Conservation (phyloP, 139 green algal genomes). For the Bryopsis sp. region DNA sequence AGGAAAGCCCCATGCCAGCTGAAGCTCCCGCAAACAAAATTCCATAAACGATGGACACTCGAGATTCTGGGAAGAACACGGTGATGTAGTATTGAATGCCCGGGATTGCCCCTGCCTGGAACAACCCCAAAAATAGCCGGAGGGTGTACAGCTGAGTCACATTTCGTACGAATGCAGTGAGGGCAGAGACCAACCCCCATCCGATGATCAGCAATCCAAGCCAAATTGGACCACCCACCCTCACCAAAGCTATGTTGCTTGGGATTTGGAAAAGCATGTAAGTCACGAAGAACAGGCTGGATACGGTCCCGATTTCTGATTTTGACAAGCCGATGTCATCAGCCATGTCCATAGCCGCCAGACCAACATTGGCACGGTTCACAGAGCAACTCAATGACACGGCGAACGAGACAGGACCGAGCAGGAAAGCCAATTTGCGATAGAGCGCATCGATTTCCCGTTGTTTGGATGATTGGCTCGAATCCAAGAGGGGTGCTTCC, state of each 20-base stretch:
- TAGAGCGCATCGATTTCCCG: no score
- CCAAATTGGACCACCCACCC: conserved; percentile 40
- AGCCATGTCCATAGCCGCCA: no score
- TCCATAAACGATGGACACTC: conserved; percentile 14
- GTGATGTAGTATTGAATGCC: conserved; percentile 29
- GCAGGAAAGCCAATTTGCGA: no score
- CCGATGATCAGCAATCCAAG: conserved; percentile 36
- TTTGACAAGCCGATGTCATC: conserved; percentile 38
- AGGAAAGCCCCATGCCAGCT: no score
- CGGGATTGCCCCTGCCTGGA: conserved; percentile 53
- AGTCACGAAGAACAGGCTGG: conserved; percentile 53
- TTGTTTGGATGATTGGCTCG: no score
- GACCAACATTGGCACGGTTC: no score
- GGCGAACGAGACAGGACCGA: no score
- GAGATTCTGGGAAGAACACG: conserved; percentile 20
- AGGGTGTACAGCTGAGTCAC: conserved; percentile 38
- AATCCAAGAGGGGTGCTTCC: no score
- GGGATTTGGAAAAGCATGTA: conserved; percentile 46
- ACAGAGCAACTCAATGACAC: no score
- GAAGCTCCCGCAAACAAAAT: conserved; percentile 4
- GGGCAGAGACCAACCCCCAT: conserved; percentile 37
- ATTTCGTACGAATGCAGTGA: conserved; percentile 29
- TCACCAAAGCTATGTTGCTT: conserved; percentile 32
- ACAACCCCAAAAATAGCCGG: conserved; percentile 48
- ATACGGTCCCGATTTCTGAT: conserved; percentile 46